These are phyloP conservation scores for Vicia faba DNA, from an alignment of 306 rosid species.

Conservation along the genomic window DNA sequence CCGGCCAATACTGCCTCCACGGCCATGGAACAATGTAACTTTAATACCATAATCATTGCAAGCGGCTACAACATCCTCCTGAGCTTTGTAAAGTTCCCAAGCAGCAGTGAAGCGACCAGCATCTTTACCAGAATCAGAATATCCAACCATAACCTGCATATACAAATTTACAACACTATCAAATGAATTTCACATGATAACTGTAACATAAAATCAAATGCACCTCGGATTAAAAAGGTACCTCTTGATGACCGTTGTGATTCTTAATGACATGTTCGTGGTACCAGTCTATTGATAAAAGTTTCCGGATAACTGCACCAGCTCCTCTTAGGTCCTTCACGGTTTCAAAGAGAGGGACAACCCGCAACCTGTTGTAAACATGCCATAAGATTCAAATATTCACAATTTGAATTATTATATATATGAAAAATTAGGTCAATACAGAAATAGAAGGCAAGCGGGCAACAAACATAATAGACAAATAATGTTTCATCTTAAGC, in stretches of 20 bases:
- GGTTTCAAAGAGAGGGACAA: conserved; percentile 95
- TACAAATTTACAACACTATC: conserved; percentile 32
- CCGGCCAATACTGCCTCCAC: conserved; percentile 96
- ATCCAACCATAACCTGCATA: conserved; percentile 93
- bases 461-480: conserved; percentile 15
- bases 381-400: conserved; percentile 29
- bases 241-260: conserved; percentile 94
- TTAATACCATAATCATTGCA: conserved; percentile 87
- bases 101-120: conserved; percentile 97
- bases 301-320: conserved; percentile 78
- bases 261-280: conserved; percentile 70
- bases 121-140: conserved; percentile 97
- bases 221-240: conserved; percentile 29
- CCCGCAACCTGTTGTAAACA: conserved; percentile 69
- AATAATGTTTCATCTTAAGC: conserved; percentile 4
- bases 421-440: too few species aligned
- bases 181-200: conserved; percentile 26
- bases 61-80: conserved; percentile 93
- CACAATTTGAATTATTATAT: too few species aligned
- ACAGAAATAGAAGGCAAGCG: too few species aligned
- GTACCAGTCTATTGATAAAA: conserved; percentile 89
- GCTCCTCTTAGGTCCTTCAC: conserved; percentile 91
- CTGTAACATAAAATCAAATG: conserved; percentile 17
- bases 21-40: conserved; percentile 91
- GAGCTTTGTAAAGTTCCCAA: conserved; percentile 98